Percentiles rank a stretch among this genome's conserved stretches.
These are phyloP conservation scores for Fereydounia khargensis DNA, from an alignment of 1,284 basidiomycete genomes.

Conservation along the genomic window DNA sequence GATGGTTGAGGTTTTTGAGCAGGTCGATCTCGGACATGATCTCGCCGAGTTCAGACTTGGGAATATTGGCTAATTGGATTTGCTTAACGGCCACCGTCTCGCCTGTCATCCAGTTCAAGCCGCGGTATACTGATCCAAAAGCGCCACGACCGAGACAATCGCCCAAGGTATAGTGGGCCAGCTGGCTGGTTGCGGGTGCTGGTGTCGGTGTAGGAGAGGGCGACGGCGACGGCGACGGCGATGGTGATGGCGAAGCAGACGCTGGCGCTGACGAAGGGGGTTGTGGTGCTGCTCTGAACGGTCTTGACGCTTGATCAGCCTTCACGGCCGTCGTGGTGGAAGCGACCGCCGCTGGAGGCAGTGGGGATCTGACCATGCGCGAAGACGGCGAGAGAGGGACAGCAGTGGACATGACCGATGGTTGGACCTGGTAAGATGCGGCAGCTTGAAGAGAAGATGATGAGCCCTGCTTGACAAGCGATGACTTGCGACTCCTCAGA, in stretches of 20 bases:
- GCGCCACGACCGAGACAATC: conserved; percentile 92
- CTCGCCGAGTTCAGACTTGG: conserved; percentile 85
- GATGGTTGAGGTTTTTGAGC: conserved; percentile 86
- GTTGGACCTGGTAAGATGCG: too few relatives aligned
- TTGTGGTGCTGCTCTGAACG: background rate
- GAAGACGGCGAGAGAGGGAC: too few relatives aligned
- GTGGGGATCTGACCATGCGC: too few relatives aligned
- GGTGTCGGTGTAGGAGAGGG: background rate
- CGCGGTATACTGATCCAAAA: conserved; percentile 87
- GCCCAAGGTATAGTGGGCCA: conserved; percentile 63
- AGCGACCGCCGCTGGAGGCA: background rate
- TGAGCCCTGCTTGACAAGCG: too few relatives aligned
- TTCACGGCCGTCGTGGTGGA: conserved; percentile 2
- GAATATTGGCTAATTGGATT: conserved; percentile 78
- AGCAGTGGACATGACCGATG: too few relatives aligned
- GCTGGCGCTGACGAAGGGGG: background rate
- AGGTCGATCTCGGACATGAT: conserved; percentile 99
- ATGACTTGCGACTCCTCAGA: too few relatives aligned
- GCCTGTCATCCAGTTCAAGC: conserved; percentile 91
- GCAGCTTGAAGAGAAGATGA: too few relatives aligned
- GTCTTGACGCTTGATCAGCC: too few relatives aligned
- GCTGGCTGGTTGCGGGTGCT: conserved; percentile 1
- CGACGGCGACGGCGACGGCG: background rate
- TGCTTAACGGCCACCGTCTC: conserved; percentile 57
- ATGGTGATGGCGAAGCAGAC: background rate